A percentile compares a stretch with the other conserved stretches of the same genome.
These are phyloP conservation scores for Cytospora mali DNA, from an alignment of 2,329 filamentous ascomycete genomes.

Conservation along the genomic window DNA sequence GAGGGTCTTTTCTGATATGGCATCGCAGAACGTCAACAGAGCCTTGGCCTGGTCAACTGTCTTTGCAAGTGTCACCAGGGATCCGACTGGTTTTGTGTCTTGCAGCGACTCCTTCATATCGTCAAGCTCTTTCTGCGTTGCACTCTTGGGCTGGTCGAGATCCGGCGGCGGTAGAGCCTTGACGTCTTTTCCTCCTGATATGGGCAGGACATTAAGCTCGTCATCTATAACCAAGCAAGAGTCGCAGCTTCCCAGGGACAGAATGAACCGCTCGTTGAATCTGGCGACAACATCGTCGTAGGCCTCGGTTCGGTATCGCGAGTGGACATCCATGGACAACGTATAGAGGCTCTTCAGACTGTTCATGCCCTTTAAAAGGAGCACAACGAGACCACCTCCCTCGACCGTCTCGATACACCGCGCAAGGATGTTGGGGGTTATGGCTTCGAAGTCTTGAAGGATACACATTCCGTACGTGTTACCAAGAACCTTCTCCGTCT, in stretches of 20 bases:
- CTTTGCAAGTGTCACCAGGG: conserved; percentile 79
- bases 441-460: conserved; percentile 94
- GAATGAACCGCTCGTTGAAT: conserved; percentile 96
- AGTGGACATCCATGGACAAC: conserved; percentile 96
- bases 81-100: conserved; percentile 84
- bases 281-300: conserved; percentile 92
- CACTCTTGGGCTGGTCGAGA: conserved; percentile 71
- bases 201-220: conserved; percentile 94
- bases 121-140: conserved; percentile 75
- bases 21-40: conserved; percentile 93
- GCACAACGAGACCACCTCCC: conserved; percentile 86
- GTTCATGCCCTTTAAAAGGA: conserved; percentile 94
- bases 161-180: conserved; percentile 78
- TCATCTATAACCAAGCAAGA: conserved; percentile 96
- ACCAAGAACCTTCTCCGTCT: conserved; percentile 97
- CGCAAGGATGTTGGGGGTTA: conserved; percentile 95
- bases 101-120: conserved; percentile 84
- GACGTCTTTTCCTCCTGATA: conserved; percentile 92
- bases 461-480: conserved; percentile 99
- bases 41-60: conserved; percentile 97
- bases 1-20: conserved; percentile 93
- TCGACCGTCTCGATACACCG: conserved; percentile 97
- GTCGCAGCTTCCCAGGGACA: conserved; percentile 93
- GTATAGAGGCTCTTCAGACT: conserved; percentile 97
- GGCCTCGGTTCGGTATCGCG: conserved; percentile 92